Base-by-base conservation (phyloP, 2,329 filamentous ascomycete genomes). In the Calonectria henricotiae region DNA sequence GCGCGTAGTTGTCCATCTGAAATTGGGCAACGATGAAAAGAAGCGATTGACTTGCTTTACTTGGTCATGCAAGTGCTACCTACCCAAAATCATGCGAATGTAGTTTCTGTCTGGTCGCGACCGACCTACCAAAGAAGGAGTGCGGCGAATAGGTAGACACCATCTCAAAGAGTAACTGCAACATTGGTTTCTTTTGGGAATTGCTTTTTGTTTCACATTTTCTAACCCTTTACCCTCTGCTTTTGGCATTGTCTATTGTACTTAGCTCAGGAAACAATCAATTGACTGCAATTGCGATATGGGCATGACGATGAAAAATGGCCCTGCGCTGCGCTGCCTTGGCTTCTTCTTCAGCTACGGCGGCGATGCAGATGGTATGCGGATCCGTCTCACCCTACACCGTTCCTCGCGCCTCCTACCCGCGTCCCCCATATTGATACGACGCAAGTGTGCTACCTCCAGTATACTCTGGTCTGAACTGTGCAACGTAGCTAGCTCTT, bases 171-270 rank as follows among this genome's bases (percentile, higher is more conserved):
- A 55, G n/a, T 6, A 37, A 11, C 35, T 25, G 32, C 51, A 37
- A 55, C 51, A 55, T 55, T 32, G 51, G 37, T 37, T 20, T n/a
- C 39, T 39, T 55, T 35, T 37, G 4, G 9, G 12, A 55, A 39
- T 55, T 55, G n/a, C 51, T 25, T 55, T 55, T 39, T 55, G 51
- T 55, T 55, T 55, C 51, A 55, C 51, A 55, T 55, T 55, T 7
- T 30, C 32, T 30, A 30, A 30, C 13, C 17, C 11, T 39, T n/a
- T 15, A 37, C 32, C 32, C 51, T 8, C 32, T 9, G n/a, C 30
- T 15, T 15, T 11, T 25, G 20, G 32, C 32, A 55, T 55, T 55
- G 51, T 39, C n/a, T 55, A 15, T 8, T 55, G n/a, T 55, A 17
- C 51, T 55, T 39, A 11, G 32, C 32, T 12, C 32, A 7, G n/a